phyloP scores from a whole-genome alignment of 352 stramenopile species.

The Globisporangium megalacanthum region DNA sequence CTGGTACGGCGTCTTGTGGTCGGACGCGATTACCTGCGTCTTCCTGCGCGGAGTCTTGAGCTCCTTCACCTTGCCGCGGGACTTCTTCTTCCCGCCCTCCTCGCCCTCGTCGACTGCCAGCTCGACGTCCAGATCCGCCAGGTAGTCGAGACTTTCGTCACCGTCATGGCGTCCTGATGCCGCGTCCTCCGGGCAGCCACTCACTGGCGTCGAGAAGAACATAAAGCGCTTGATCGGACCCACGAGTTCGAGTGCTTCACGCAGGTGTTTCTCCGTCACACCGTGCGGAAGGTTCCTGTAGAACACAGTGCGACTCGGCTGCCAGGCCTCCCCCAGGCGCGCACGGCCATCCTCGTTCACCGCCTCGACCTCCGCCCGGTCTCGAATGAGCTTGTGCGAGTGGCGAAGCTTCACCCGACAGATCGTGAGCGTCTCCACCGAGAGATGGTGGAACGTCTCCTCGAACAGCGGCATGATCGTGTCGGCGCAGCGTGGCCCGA shows the following conservation, averaged over 20 bases:
- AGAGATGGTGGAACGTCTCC: conserved; percentile 69
- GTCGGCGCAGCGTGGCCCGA: conserved; percentile 47
- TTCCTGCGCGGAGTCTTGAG: conserved; percentile 48
- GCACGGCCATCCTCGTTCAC: conserved; percentile 36
- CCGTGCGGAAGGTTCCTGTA: conserved; percentile 73
- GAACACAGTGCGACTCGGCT: conserved; percentile 55
- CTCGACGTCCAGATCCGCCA: conserved; percentile 28
- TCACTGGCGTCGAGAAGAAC: conserved; percentile 60
- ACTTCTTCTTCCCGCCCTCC: conserved; percentile 20
- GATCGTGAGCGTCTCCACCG: conserved; percentile 82
- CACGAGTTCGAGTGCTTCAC: conserved; percentile 56
- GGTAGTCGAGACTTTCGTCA: conserved; percentile 26
- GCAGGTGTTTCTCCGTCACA: conserved; percentile 61
- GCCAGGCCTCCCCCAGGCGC: conserved; percentile 39
- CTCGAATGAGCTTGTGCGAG: conserved; percentile 56
- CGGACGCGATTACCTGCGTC: conserved; percentile 67
- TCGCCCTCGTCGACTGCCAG: conserved; percentile 17
- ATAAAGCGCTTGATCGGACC: conserved; percentile 64
- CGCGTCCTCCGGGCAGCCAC: conserved; percentile 43
- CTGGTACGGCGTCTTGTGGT: conserved; percentile 63
- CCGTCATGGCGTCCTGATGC: conserved; percentile 11
- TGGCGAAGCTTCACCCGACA: conserved; percentile 76
- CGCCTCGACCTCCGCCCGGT: conserved; percentile 34
- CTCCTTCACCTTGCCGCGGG: conserved; percentile 17
- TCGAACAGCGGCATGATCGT: conserved; percentile 79